Evolutionary conservation across 208 protist species (phyloP).

Genomic region (Leptomonas pyrrhocoris): DNA sequence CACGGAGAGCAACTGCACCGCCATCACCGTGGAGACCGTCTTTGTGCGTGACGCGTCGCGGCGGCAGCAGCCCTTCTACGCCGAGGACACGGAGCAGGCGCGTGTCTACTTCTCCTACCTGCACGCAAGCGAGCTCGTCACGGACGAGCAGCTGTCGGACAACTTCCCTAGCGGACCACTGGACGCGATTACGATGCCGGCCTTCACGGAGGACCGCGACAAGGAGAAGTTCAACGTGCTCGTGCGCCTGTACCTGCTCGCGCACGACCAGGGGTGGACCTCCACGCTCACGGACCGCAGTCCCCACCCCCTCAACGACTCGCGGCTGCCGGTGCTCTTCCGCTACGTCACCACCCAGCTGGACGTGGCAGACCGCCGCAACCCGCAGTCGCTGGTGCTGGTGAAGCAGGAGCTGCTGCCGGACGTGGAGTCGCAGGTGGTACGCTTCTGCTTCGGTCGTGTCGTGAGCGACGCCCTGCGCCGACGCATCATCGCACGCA

Average conservation of each 20-base stretch:
- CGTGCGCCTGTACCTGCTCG: constrained; percentile 26
- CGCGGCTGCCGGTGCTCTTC: constrained; percentile 16
- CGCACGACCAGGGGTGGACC: constrained; percentile 32
- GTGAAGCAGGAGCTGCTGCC: constrained; percentile 18
- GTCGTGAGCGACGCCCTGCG: constrained; percentile 27
- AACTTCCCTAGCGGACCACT: constrained; percentile 10
- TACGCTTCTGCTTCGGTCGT: constrained; percentile 12
- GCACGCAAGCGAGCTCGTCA: constrained; percentile 15
- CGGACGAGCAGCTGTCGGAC: constrained; percentile 18
- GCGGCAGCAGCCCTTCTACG: constrained; percentile 17
- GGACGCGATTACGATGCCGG: constrained; percentile 13
- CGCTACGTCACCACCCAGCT: background rate
- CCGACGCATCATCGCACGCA: constrained; percentile 10
- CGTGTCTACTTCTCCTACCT: constrained; percentile 23
- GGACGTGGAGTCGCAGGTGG: constrained; percentile 21
- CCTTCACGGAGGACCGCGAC: constrained; percentile 17
- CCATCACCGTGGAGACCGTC: constrained; percentile 29
- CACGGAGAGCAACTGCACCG: background rate
- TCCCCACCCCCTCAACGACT: constrained; percentile 7
- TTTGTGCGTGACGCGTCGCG: constrained; percentile 19
- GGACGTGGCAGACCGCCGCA: background rate
- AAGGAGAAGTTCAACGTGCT: constrained; percentile 30
- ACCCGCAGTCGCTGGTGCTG: constrained; percentile 3
- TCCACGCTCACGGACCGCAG: constrained; percentile 4
- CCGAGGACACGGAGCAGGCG: constrained; percentile 18